Evolutionary conservation across 1,284 basidiomycete species (phyloP), one percentile per base, ranked within the genome.

Genomic region (Mycosarcoma mackinlayi): DNA sequence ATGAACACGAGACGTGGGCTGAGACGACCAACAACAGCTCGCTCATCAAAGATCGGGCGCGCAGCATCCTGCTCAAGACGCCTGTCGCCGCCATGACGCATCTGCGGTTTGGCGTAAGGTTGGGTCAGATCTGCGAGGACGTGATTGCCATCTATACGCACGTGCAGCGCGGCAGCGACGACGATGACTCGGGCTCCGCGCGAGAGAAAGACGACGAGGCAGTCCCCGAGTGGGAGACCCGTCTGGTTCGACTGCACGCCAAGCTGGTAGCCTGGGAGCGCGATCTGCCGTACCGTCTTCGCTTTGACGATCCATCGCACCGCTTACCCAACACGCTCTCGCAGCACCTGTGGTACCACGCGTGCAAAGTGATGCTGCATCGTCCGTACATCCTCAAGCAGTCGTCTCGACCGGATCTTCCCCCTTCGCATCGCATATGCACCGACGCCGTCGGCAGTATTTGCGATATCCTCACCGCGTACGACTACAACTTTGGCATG

Each of bases 361-460:
- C 55, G n/a, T 63, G 50, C 46, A 62, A 61, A 18, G 54, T 76
- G 28, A 57, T 77, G 46, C 55, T 76, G 3, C 73, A 76, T 35
- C 61, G 75, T 4, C 73, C 73, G 0, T 67, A 76, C 51, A 77
- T 76, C 19, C 70, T 77, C 53, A 73, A 75, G 56, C 51, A 69
- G 27, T 49, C 60, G 18, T 65, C 55, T 21, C 49, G 58, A 4
- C 51, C 72, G 1, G 65, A 58, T 5, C 42, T 74, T 37, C 72
- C 75, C 0, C 46, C 61, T 5, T 72, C 74, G 34, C 76, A 76
- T 27, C 55, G 58, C 27, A 73, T 69, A 30, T 78, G 76, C 51
- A 74, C 71, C 23, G 57, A 76, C 6, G 75, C 68, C 1, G 72
- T 68, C 9, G 61, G 57, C 27, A 55, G 51, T 18, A 72, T 76